These are phyloP conservation scores for Globomyces sp. DNA, from an alignment of 371 early-diverging fungal genomes.

Conservation along the genomic window DNA sequence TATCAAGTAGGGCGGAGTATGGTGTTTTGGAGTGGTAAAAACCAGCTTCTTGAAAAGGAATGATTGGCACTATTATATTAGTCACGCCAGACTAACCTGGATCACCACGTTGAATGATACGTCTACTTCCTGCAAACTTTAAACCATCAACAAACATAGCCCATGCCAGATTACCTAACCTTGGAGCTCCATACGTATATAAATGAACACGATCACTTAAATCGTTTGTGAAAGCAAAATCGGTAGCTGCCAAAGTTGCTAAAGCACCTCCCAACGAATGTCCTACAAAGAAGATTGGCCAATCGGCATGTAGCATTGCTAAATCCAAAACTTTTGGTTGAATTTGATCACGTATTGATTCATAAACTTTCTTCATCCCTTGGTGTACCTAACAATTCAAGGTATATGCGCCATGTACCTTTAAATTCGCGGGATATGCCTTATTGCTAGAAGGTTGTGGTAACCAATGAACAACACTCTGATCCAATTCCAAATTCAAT, in stretches of 20 bases:
- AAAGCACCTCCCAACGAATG: slow-evolving; percentile 42
- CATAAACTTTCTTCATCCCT: slow-evolving; percentile 32
- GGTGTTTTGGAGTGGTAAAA: no score
- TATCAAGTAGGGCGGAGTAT: no score
- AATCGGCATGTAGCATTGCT: slow-evolving; percentile 16
- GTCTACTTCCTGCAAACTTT: background rate
- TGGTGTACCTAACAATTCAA: slow-evolving; percentile 21
- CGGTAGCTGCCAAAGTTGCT: background rate
- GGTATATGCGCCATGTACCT: no score
- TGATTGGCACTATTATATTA: no score
- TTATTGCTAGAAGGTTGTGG: no score
- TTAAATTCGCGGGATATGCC: no score
- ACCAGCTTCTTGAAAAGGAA: no score
- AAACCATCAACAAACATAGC: slow-evolving; percentile 1
- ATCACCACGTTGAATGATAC: background rate
- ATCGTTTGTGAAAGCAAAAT: background rate
- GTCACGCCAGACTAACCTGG: background rate
- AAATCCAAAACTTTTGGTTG: slow-evolving; percentile 20
- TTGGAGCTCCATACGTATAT: slow-evolving; percentile 8
- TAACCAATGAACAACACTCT: no score
- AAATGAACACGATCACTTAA: background rate
- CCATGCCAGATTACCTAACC: background rate
- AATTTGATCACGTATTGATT: slow-evolving; percentile 15
- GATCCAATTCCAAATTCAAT: no score
- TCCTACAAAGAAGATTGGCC: slow-evolving; percentile 32